phyloP scores from a whole-genome alignment of 2,329 filamentous ascomycete species.

The Pseudocercospora macadamiae region DNA sequence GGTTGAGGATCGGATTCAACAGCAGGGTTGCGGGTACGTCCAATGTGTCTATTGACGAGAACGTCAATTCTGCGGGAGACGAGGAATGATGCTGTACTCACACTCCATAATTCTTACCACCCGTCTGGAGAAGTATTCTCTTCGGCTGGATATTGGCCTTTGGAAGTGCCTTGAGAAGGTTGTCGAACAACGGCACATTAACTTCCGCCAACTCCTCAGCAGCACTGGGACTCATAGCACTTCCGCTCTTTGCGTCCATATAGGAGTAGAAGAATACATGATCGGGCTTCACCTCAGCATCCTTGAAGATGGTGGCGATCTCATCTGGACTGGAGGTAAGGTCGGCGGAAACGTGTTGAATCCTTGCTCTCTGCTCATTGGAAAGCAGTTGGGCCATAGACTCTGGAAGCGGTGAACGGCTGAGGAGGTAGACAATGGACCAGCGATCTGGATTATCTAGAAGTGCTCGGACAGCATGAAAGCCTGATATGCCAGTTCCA shows the following conservation, averaged over 20 bases:
- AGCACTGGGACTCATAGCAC: conserved; percentile 46
- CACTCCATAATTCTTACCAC: conserved; percentile 51
- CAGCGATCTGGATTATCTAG: too few species aligned
- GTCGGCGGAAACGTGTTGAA: conserved; percentile 30
- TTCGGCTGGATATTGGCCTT: conserved; percentile 46
- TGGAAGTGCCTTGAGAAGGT: conserved; percentile 45
- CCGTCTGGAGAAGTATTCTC: conserved; percentile 51
- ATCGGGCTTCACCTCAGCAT: conserved; percentile 39
- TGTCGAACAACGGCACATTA: too few species aligned
- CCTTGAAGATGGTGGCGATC: conserved; percentile 37
- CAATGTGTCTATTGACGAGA: not conserved
- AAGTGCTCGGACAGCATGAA: too few species aligned
- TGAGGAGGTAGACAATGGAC: too few species aligned
- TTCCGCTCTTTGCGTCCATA: conserved; percentile 47
- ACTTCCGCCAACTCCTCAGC: too few species aligned
- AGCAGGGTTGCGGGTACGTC: too few species aligned
- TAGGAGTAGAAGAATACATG: too few species aligned
- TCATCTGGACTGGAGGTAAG: conserved; percentile 35
- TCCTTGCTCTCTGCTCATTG: too few species aligned
- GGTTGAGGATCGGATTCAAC: conserved; percentile 50
- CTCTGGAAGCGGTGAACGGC: conserved; percentile 45
- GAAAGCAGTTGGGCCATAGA: conserved; percentile 16
- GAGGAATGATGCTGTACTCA: too few species aligned
- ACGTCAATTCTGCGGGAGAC: too few species aligned
- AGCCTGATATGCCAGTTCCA: too few species aligned